Base-by-base conservation (phyloP, 2,329 filamentous ascomycete genomes). In the Pyrenophora graminea region DNA sequence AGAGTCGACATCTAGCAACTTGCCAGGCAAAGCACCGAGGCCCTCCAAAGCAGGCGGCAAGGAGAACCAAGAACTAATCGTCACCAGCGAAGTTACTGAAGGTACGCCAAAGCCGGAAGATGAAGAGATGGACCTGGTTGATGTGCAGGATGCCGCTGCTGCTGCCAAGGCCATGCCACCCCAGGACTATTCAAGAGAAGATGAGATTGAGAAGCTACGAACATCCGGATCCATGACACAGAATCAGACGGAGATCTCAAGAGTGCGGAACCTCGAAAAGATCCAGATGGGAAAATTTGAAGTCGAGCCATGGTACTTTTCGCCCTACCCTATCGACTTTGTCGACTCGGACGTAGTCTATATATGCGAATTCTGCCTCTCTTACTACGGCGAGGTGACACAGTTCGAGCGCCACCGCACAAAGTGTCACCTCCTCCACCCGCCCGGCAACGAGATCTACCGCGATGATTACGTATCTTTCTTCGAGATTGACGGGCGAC, bases 241-340 rank as follows among this genome's bases (percentile, higher is more conserved):
- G 71, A 97, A 97, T 61, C 94, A 96, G 50, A 91, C 93, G 10
- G 95, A 99, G 70, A 91, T 99, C 55, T 93, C 93, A 19, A 88
- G 95, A 45, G 96, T 99, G 48, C 88, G 94, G 67, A 99, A 99
- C 70, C 86, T 99, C 60, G 90, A 90, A 47, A 92, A 89, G 61
- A 87, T 99, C 3, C 93, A 97, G 71, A 97, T 99, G 80, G 95
- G 94, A 38, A 86, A 87, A 63, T 88, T 86, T 70, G 91, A 97
- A 66, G 84, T 99, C 37, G 95, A 96, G 71, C 94, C 94, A 0
- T 99, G 94, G 94, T 99, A 99, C 74, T 99, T 99, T 77, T 96
- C 91, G 4, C 94, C 94, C 0, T 99, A 99, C 66, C 94, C 94
- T 0, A 89, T 95, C 68, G 81, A 86, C 2, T 97, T 96, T 71